Percentiles rank a stretch among this genome's conserved stretches.
Conservation (phyloP, 441 rosid species). For the Lagerstroemia fauriei region DNA sequence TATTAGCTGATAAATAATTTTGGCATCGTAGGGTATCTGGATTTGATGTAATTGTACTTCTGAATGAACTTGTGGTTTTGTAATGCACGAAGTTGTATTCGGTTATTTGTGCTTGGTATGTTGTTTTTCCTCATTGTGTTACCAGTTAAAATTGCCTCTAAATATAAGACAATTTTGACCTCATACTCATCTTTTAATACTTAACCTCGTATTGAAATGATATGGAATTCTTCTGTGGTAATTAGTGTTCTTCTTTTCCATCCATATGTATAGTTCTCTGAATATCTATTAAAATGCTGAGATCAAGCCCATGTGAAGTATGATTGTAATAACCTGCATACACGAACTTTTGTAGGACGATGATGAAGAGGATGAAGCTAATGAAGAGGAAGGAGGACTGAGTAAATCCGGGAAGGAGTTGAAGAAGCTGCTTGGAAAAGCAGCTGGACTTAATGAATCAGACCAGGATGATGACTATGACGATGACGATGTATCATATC, state of each 20-base stretch:
- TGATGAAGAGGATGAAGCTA: conserved; percentile 71
- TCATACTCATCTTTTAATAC: not conserved
- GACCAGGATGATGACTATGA: conserved; percentile 73
- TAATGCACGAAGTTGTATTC: not conserved
- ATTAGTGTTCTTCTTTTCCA: not conserved
- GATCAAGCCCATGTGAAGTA: not conserved
- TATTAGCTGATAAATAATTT: not conserved
- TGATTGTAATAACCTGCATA: not conserved
- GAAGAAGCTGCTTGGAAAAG: conserved; percentile 76
- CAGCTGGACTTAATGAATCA: conserved; percentile 68
- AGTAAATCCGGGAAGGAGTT: conserved; percentile 94
- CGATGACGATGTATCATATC: conserved; percentile 66
- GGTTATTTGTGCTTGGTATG: not conserved
- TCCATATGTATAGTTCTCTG: not conserved
- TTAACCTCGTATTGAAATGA: not conserved
- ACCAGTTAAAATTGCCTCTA: not conserved
- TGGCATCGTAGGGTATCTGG: not conserved
- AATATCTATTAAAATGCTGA: not conserved
- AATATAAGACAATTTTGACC: not conserved
- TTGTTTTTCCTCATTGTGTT: not conserved
- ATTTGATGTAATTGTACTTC: not conserved
- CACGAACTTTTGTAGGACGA: conserved; percentile 60
- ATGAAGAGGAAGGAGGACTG: conserved; percentile 77
- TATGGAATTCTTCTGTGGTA: not conserved
- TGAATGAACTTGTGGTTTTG: not conserved